Conservation (phyloP, 2,329 filamentous ascomycete genomes). For the Catunica adiposa region DNA sequence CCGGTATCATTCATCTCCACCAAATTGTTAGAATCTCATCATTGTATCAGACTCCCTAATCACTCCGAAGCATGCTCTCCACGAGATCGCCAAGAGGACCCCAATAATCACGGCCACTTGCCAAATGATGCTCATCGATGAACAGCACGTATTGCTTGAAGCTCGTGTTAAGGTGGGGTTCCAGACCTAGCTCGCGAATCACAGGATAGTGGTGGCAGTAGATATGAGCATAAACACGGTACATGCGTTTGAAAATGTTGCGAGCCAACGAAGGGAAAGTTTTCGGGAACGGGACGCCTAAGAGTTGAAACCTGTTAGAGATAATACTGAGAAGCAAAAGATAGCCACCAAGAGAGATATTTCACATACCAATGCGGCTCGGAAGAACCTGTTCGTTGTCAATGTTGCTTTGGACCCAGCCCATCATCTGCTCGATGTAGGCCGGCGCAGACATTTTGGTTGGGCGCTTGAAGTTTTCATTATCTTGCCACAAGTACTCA, state of each 20-base stretch:
- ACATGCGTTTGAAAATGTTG: conserved; percentile 97
- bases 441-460: conserved; percentile 96
- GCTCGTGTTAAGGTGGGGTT: conserved; percentile 94
- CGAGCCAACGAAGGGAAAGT: conserved; percentile 75
- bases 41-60: conserved; percentile 34
- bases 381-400: conserved; percentile 92
- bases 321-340: conserved; percentile 4
- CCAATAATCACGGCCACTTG: conserved; percentile 93
- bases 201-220: conserved; percentile 99
- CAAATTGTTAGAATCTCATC: neutral
- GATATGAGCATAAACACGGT: conserved; percentile 96
- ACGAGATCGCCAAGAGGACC: conserved; percentile 88
- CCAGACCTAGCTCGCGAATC: conserved; percentile 81
- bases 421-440: conserved; percentile 96
- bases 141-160: conserved; percentile 99
- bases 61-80: conserved; percentile 92
- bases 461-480: conserved; percentile 79
- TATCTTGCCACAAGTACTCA: conserved; percentile 98
- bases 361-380: conserved; percentile 58
- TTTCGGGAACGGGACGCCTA: conserved; percentile 85
- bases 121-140: conserved; percentile 87
- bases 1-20: neutral
- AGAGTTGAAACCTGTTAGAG: conserved; percentile 13
- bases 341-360: neutral
- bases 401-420: conserved; percentile 87